Evolutionary conservation across 1,284 basidiomycete species (phyloP), one percentile per base, ranked within the genome.

Genomic region (Cerioporus squamosus): DNA sequence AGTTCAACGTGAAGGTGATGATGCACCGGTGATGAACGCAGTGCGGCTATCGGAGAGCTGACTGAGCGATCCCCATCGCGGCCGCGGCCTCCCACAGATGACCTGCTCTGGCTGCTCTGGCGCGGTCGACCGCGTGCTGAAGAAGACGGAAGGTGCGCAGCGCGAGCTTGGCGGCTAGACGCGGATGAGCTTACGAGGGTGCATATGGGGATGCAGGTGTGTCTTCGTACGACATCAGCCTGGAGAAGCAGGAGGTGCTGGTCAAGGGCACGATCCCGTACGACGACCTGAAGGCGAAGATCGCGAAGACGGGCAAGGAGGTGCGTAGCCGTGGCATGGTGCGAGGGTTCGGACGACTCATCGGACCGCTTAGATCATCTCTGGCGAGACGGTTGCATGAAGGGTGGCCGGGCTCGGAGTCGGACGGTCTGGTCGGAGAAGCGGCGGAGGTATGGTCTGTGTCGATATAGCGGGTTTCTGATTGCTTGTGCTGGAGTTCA

Each of bases 221-320:
- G 39, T 71, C 74, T 18, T 75, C 77, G 2, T 93, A 79, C 74
- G 74, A 79, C 5, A 87, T 94, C 63, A 79, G 72, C 68, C 81
- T 94, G 29, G 85, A 85, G 49, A 85, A 77, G 43, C 91, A 95
- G 73, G 81, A 83, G 67, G 93, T 94, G 48, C 62, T 84, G 44
- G 92, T 95, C 47, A 86, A 74, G 23, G 87, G 85, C 15, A 77
- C 78, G 3, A 79, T 84, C 10, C 68, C 80, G 10, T 93, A 90
- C 70, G 90, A 93, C 0, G 80, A 81, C 4, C 79, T 94, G 44
- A 73, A 87, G 39, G 86, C 78, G 49, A 91, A 82, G 79, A 93
- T 95, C 72, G 85, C 86, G 80, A 95, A 94, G 84, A 95, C 93
- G 2, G 93, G 93, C 63, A 95, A 95, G 76, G 84, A 88, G 81